Percentiles rank a stretch among this genome's conserved stretches.
These are phyloP conservation scores for Claviceps humidiphila DNA, from an alignment of 2,329 filamentous ascomycete genomes.

Conservation along the genomic window DNA sequence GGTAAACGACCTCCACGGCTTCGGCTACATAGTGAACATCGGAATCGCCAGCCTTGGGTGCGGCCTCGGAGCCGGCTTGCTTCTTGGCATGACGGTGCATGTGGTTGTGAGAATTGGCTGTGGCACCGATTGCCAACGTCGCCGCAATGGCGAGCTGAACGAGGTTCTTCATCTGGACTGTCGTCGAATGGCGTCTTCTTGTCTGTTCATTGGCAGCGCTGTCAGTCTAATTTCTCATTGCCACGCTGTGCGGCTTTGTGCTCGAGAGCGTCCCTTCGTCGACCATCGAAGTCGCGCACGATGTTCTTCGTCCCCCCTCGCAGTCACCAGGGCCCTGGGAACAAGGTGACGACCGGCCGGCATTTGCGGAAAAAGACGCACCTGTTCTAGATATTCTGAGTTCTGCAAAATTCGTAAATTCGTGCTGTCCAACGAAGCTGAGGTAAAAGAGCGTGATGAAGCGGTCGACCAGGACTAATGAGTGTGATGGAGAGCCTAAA, in stretches of 20 bases:
- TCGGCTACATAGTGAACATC: conserved; percentile 43
- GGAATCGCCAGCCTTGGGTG: conserved; percentile 29
- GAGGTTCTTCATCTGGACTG: conserved; percentile 8
- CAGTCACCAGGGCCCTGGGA: not conserved
- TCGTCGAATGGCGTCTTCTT: not conserved
- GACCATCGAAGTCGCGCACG: not conserved
- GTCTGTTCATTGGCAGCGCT: not conserved
- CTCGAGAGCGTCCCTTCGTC: not conserved
- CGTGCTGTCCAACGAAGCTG: conserved; percentile 14
- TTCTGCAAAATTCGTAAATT: not conserved
- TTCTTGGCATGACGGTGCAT: conserved; percentile 45
- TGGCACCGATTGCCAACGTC: conserved; percentile 35
- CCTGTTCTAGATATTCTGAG: not conserved
- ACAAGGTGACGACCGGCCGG: too few species aligned
- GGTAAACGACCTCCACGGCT: conserved; percentile 56
- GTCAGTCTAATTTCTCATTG: not conserved
- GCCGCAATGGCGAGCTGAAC: conserved; percentile 38
- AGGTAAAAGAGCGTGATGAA: conserved; percentile 18
- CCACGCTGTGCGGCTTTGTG: not conserved
- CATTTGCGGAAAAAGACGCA: not conserved
- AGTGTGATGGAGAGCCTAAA: conserved; percentile 41
- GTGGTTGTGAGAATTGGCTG: conserved; percentile 49
- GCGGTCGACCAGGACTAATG: conserved; percentile 23
- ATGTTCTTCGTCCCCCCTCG: not conserved
- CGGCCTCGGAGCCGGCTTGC: conserved; percentile 32